A percentile compares a stretch with the other conserved stretches of the same genome.
phyloP scores from a whole-genome alignment of 352 stramenopile species.

The Thalassiosira hispida region DNA sequence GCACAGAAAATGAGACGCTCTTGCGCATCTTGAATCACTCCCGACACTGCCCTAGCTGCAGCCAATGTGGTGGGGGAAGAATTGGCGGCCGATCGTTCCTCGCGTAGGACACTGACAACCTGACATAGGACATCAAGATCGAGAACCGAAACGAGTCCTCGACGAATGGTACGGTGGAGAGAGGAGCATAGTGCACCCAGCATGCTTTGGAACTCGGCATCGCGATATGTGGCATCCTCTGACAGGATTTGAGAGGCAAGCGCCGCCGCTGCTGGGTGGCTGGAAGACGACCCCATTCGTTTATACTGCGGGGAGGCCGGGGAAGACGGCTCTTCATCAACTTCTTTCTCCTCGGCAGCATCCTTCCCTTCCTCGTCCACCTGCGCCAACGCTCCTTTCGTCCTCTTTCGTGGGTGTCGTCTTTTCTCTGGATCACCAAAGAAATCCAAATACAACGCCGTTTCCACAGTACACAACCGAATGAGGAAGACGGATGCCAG shows the following conservation, averaged over 20 bases:
- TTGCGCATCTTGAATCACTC: conserved; percentile 82
- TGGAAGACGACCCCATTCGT: conserved; percentile 31
- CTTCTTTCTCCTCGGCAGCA: conserved; percentile 27
- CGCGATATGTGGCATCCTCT: conserved; percentile 69
- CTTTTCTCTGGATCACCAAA: conserved; percentile 71
- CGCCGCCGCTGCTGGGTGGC: conserved; percentile 26
- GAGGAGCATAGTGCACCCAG: conserved; percentile 69
- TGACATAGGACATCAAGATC: conserved; percentile 83
- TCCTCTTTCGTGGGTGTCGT: conserved; percentile 16
- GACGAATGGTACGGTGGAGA: conserved; percentile 79
- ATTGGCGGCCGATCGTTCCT: conserved; percentile 77
- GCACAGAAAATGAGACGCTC: conserved; percentile 84
- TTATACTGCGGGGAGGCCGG: conserved; percentile 10
- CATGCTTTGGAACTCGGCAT: conserved; percentile 79
- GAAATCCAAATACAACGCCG: conserved; percentile 82
- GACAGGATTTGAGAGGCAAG: conserved; percentile 59
- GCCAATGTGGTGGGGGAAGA: conserved; percentile 67
- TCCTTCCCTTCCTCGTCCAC: conserved; percentile 45
- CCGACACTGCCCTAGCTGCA: conserved; percentile 67
- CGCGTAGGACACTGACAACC: conserved; percentile 77
- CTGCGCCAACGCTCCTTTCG: conserved; percentile 32
- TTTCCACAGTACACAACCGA: conserved; percentile 81
- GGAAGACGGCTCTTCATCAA: not conserved
- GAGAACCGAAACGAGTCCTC: conserved; percentile 72
- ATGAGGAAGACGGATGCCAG: conserved; percentile 83